These are phyloP conservation scores for Leishmania braziliensis DNA, from an alignment of 208 protist species.

Conservation along the genomic window DNA sequence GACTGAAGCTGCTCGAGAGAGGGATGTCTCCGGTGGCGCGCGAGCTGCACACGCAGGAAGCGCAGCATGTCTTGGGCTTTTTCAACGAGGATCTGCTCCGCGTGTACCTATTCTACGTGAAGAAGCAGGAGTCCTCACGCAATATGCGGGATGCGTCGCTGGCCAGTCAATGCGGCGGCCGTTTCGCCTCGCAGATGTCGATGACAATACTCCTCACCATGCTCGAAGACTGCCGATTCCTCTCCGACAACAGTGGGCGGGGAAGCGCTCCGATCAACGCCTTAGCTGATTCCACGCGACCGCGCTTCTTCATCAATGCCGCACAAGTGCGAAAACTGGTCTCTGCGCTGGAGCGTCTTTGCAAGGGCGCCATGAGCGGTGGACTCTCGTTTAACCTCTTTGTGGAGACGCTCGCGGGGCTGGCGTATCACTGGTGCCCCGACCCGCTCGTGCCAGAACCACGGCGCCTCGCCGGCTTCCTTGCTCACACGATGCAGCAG, in stretches of 20 bases:
- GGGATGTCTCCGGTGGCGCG: slow-evolving; percentile 27
- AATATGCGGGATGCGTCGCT: slow-evolving; percentile 40
- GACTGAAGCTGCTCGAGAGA: slow-evolving; percentile 32
- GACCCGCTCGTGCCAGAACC: slow-evolving; percentile 67
- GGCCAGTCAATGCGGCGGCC: slow-evolving; percentile 59
- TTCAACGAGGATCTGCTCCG: slow-evolving; percentile 76
- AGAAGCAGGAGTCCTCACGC: slow-evolving; percentile 58
- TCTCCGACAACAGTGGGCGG: slow-evolving; percentile 32
- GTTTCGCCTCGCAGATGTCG: slow-evolving; percentile 63
- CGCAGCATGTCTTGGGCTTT: slow-evolving; percentile 64
- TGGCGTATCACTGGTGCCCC: slow-evolving; percentile 79
- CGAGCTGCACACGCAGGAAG: slow-evolving; percentile 43
- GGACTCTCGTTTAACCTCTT: slow-evolving; percentile 80
- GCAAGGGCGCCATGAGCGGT: slow-evolving; percentile 21
- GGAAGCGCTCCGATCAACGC: background rate
- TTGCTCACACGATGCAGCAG: slow-evolving; percentile 57
- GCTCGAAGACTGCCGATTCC: slow-evolving; percentile 75
- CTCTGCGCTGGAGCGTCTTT: slow-evolving; percentile 22
- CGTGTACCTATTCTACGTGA: slow-evolving; percentile 85
- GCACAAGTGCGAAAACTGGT: slow-evolving; percentile 45
- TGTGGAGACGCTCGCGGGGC: slow-evolving; percentile 54
- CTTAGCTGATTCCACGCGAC: slow-evolving; percentile 12
- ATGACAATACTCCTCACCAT: slow-evolving; percentile 51
- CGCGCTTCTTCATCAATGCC: slow-evolving; percentile 45
- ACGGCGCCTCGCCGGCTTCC: slow-evolving; percentile 76